Conservation (phyloP, 768 basidiomycete genomes). For the Leccinum truebloodii region DNA sequence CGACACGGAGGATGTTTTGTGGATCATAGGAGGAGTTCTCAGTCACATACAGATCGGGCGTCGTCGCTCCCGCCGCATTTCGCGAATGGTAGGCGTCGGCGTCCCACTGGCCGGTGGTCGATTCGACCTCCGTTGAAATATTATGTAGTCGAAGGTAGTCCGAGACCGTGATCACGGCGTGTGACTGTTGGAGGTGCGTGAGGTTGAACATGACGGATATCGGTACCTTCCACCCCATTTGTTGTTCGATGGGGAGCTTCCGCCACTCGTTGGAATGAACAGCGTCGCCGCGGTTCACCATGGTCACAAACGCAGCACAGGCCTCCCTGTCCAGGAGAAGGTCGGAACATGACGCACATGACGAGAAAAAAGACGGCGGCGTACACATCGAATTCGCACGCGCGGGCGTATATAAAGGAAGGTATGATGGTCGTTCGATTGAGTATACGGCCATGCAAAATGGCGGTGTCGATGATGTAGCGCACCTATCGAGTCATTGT, state of each 20-base stretch:
- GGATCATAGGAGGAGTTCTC: conserved; percentile 43
- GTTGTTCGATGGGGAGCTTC: conserved; percentile 36
- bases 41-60: conserved; percentile 34
- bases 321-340: conserved; percentile 24
- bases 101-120: conserved; percentile 40
- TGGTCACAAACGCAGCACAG: conserved; percentile 42
- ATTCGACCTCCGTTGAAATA: conserved; percentile 34
- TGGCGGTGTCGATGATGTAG: conserved; percentile 47
- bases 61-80: conserved; percentile 13
- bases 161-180: conserved; percentile 40
- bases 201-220: conserved; percentile 45
- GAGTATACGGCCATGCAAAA: conserved; percentile 44
- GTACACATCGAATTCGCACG: conserved; percentile 41
- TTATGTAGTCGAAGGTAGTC: conserved; percentile 46
- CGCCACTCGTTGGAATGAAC: conserved; percentile 42
- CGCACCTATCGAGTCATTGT: conserved; percentile 38
- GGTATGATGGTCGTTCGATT: conserved; percentile 47
- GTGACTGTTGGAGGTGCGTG: conserved; percentile 36
- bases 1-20: conserved; percentile 36
- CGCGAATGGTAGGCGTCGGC: conserved; percentile 35
- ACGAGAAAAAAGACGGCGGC: background rate
- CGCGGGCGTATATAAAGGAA: conserved; percentile 48
- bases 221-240: conserved; percentile 38
- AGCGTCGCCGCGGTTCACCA: conserved; percentile 49
- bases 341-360: background rate